Conservation (phyloP, 225 moss, liverwort and hornwort genomes). For the Ulota crispa region DNA sequence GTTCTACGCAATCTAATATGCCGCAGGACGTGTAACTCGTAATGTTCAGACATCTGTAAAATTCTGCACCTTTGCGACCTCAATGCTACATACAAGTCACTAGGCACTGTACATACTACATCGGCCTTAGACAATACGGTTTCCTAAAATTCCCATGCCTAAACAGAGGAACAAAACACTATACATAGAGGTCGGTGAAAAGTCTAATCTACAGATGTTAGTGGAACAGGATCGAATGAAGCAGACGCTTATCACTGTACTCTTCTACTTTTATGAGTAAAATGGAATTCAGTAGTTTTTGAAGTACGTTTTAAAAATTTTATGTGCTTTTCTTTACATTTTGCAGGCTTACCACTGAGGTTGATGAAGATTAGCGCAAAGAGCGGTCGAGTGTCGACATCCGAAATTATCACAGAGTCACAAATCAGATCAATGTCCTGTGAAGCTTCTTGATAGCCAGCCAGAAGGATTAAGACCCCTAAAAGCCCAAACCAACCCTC, state of each 20-base stretch:
- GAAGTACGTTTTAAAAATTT: too few species aligned
- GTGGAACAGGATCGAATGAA: too few species aligned
- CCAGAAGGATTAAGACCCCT: neutral
- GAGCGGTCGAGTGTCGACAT: neutral
- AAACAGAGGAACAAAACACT: too few species aligned
- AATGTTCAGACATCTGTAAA: too few species aligned
- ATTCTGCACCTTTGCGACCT: neutral
- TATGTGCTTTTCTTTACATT: neutral
- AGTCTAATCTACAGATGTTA: neutral
- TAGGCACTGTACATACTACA: neutral
- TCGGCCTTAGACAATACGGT: too few species aligned
- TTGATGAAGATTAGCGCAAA: neutral
- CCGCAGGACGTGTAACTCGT: neutral
- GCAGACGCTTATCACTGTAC: neutral
- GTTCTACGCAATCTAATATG: neutral
- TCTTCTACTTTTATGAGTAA: too few species aligned
- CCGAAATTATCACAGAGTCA: slow-evolving; percentile 32
- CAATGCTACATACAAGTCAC: neutral
- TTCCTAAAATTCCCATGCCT: neutral
- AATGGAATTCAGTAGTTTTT: neutral
- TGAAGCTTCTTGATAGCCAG: slow-evolving; percentile 52
- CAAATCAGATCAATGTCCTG: slow-evolving; percentile 64
- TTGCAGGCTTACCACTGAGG: neutral
- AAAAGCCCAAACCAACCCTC: neutral
- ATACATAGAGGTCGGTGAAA: neutral